Conservation (phyloP, 768 basidiomycete genomes). For the Sarcomyxa edulis region DNA sequence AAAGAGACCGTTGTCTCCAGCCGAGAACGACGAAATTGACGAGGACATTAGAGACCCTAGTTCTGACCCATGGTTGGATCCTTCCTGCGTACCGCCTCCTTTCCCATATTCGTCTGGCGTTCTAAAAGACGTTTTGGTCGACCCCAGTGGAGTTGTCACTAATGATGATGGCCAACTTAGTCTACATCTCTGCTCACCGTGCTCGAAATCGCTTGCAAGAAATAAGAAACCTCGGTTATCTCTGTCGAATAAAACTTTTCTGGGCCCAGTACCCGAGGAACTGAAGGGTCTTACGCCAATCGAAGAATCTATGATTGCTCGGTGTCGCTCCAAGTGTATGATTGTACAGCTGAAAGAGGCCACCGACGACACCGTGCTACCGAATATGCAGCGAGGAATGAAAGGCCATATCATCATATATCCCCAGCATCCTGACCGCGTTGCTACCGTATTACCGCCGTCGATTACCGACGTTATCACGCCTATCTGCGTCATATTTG, state of each 20-base stretch:
- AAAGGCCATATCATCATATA: conserved; percentile 35
- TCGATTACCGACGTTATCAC: conserved; percentile 25
- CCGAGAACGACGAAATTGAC: too few relatives aligned
- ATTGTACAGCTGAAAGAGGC: conserved; percentile 28
- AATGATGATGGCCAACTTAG: neutral
- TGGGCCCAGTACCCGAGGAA: conserved; percentile 23
- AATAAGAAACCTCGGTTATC: conserved; percentile 18
- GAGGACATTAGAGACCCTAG: too few relatives aligned
- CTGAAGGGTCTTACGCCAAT: conserved; percentile 26
- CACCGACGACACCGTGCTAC: neutral
- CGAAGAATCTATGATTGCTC: conserved; percentile 34
- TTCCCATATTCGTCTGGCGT: neutral
- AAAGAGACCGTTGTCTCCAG: too few relatives aligned
- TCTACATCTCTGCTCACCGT: conserved; percentile 16
- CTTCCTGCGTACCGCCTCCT: neutral
- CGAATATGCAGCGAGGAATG: conserved; percentile 23
- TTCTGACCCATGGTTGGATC: conserved; percentile 6
- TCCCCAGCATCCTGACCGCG: conserved; percentile 25
- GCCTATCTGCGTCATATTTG: conserved; percentile 34
- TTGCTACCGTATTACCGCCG: conserved; percentile 28
- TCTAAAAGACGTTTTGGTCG: conserved; percentile 2
- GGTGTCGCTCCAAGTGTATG: conserved; percentile 29
- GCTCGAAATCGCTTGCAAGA: conserved; percentile 8
- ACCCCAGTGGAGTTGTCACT: conserved; percentile 3
- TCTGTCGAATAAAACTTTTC: conserved; percentile 23